phyloP scores from a whole-genome alignment of 495 filamentous ascomycete species.

The Platismatia glauca region DNA sequence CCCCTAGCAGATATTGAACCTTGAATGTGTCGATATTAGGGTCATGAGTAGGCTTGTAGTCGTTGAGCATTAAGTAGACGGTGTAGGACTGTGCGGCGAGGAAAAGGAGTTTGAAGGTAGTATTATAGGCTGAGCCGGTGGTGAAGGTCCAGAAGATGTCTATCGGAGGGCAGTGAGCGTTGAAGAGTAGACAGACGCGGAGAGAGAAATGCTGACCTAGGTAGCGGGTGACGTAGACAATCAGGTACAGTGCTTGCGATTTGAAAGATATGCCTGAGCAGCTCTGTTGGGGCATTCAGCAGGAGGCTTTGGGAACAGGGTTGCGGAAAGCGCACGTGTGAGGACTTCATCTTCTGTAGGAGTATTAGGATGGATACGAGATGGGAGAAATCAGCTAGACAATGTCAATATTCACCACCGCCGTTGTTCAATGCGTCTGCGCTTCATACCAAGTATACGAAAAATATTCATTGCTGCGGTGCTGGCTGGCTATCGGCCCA shows the following conservation, averaged over 20 bases:
- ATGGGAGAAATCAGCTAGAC: constrained; percentile 84
- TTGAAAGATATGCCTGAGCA: constrained; percentile 97
- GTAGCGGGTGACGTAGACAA: constrained; percentile 90
- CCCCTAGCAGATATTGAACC: constrained; percentile 80
- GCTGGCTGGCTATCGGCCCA: constrained; percentile 1
- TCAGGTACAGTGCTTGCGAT: constrained; percentile 84
- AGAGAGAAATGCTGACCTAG: constrained; percentile 49
- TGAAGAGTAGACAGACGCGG: neutral
- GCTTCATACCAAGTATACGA: constrained; percentile 59
- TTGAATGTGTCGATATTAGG: constrained; percentile 94
- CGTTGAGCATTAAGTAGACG: constrained; percentile 91
- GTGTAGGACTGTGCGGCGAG: constrained; percentile 82
- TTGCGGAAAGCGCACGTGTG: constrained; percentile 50
- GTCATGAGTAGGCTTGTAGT: constrained; percentile 93
- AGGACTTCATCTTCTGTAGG: constrained; percentile 87
- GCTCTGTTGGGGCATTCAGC: constrained; percentile 50
- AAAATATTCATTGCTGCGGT: constrained; percentile 75
- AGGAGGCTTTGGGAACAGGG: neutral
- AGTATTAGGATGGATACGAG: constrained; percentile 89
- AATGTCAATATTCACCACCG: constrained; percentile 19
- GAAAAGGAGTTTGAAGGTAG: constrained; percentile 92
- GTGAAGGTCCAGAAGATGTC: constrained; percentile 85
- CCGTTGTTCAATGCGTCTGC: neutral
- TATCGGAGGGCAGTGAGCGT: constrained; percentile 27
- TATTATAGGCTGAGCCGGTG: constrained; percentile 68